phyloP scores from a whole-genome alignment of 805 yeast species.

The Monosporozyma solicola region DNA sequence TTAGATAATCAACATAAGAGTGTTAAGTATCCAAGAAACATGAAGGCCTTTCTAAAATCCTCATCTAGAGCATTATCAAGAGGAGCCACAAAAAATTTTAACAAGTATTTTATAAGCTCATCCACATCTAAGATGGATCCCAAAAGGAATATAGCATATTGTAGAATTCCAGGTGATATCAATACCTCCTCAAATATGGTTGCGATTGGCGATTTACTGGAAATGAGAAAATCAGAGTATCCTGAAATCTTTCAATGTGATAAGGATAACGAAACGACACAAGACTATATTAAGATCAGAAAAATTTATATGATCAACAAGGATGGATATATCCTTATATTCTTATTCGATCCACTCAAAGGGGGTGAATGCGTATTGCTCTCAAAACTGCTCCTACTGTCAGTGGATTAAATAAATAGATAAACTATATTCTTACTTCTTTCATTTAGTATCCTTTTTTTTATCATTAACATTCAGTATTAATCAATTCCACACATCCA shows the following conservation, averaged over 20 bases:
- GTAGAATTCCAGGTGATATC: constrained; percentile 54
- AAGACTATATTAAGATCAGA: background rate
- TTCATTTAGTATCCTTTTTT: no score
- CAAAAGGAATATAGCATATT: constrained; percentile 77
- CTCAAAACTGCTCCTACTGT: background rate
- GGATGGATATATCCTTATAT: constrained; percentile 64
- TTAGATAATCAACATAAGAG: background rate
- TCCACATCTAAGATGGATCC: constrained; percentile 79
- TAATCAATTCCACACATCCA: background rate
- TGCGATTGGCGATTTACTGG: background rate
- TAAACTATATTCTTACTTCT: background rate
- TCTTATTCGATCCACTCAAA: constrained; percentile 58
- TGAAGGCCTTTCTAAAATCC: constrained; percentile 38
- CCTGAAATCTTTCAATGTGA: background rate
- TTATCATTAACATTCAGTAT: no score
- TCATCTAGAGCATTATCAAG: constrained; percentile 69
- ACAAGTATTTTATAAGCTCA: constrained; percentile 64
- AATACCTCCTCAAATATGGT: constrained; percentile 11
- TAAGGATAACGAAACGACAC: background rate
- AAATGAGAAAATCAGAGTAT: background rate
- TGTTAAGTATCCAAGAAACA: background rate
- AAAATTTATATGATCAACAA: background rate
- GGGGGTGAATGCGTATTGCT: constrained; percentile 84
- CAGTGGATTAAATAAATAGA: background rate
- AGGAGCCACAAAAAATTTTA: constrained; percentile 77